Percentiles rank a stretch among this genome's conserved stretches.
These are phyloP conservation scores for Iris pallida DNA, from an alignment of 116 monocot genomes.

Conservation along the genomic window DNA sequence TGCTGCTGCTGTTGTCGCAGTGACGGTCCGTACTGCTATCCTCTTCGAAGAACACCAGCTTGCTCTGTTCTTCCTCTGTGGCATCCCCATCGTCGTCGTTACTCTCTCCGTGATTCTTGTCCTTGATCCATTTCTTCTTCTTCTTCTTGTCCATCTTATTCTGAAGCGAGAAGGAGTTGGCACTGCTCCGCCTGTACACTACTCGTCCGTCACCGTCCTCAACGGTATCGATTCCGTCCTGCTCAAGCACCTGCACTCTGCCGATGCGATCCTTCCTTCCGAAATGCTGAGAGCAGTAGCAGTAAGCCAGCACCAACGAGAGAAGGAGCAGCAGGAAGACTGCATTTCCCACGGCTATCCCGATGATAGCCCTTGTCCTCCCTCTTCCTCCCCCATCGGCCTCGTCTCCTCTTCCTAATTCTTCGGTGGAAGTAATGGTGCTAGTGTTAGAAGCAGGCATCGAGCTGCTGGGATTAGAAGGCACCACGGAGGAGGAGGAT, in stretches of 20 bases:
- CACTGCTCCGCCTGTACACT: constrained; percentile 5
- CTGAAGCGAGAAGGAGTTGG: not conserved
- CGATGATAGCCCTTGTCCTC: constrained; percentile 36
- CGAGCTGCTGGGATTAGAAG: constrained; percentile 37
- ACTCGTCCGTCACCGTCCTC: constrained; percentile 7
- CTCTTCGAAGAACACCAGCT: constrained; percentile 53
- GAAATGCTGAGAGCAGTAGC: constrained; percentile 16
- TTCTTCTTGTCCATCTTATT: constrained; percentile 8
- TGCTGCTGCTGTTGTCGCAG: not conserved
- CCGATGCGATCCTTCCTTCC: constrained; percentile 12
- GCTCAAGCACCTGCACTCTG: not conserved
- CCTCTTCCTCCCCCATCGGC: not conserved
- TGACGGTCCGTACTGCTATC: too few relatives aligned
- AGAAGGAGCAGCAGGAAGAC: constrained; percentile 24
- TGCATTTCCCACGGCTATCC: constrained; percentile 32
- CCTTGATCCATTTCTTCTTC: not conserved
- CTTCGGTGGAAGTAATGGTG: not conserved
- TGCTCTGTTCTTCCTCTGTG: constrained; percentile 12
- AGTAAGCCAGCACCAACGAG: constrained; percentile 23
- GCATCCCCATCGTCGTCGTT: constrained; percentile 13
- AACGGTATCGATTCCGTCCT: not conserved
- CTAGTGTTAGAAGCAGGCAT: constrained; percentile 9
- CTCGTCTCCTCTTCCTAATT: not conserved
- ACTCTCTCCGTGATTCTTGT: constrained; percentile 4
- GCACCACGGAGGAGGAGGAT: constrained; percentile 23